Evolutionary conservation across 129 eudicot species (phyloP), one percentile per base, ranked within the genome.

Genomic region (Ambrosia artemisiifolia): DNA sequence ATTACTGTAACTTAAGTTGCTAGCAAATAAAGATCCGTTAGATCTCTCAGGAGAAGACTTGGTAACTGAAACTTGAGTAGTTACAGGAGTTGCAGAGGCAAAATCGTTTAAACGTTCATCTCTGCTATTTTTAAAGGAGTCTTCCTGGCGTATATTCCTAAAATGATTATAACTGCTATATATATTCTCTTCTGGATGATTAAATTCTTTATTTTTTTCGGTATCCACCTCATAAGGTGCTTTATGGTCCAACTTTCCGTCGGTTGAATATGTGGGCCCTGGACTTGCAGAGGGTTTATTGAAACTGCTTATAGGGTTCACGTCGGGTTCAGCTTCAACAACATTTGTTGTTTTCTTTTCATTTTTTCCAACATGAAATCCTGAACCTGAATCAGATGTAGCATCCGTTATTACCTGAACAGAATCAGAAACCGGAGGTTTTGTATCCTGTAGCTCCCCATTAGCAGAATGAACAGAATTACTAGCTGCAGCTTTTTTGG

Each of bases 401-500:
- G 42, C 80, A 48, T 81, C 78, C 53, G 79, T 24, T 65, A 70
- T 24, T 57, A 70, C 44, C 65, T 70, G 71, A 12, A 66, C 84
- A 9, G 66, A 70, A 48, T 81, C 90, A 73, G 87, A 35, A 79
- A 81, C 94, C 67, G 77, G 62, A 72, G 76, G 57, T 76, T 77
- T 87, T 51, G 77, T 78, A 73, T 86, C 91, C 44, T 70, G 56
- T 17, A 46, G 17, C 12, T 30, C 82, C 43, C 74, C 84, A 70
- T 74, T 81, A 79, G 79, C 67, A 66, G 86, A 87, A 80, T 56
- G 69, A 8, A 76, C 72, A 63, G 88, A 86, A 78, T 70, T 80
- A 28, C 68, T 73, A 16, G 83, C 65, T 14, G 84, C 75, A 55
- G 83, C 76, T 53, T 86, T 95, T 69, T 92, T 89, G 46, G 89